phyloP scores from a whole-genome alignment of 257 asterid genomes.

The Penstemon eatonii region DNA sequence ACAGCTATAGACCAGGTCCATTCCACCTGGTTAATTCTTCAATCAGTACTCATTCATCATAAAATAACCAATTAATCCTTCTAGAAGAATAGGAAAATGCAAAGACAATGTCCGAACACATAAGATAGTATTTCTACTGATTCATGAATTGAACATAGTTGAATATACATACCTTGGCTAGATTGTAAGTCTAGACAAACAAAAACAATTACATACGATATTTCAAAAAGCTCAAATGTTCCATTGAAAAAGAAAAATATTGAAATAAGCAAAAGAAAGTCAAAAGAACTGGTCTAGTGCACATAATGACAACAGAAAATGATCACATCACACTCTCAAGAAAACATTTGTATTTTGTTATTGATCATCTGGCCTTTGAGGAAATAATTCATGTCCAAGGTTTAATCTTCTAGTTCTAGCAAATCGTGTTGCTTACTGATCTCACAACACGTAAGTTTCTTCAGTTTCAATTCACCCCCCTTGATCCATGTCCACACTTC shows the following conservation, averaged over 20 bases:
- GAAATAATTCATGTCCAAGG: not conserved
- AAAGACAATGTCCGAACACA: not conserved
- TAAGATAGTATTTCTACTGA: not conserved
- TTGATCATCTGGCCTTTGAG: not conserved
- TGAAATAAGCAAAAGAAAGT: not conserved
- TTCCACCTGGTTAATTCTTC: too few relatives aligned
- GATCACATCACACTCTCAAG: not conserved
- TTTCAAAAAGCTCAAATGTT: not conserved
- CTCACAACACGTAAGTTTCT: too few relatives aligned
- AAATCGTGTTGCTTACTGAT: too few relatives aligned
- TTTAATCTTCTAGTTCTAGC: not conserved
- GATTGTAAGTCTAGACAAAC: not conserved
- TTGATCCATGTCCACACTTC: too few relatives aligned
- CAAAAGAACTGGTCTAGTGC: not conserved
- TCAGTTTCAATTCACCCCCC: too few relatives aligned
- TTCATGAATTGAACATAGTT: not conserved
- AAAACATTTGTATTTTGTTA: not conserved
- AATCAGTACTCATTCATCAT: too few relatives aligned
- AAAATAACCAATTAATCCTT: not conserved
- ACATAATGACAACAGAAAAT: not conserved
- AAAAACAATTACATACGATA: not conserved
- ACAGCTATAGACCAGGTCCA: too few relatives aligned
- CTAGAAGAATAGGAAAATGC: not conserved
- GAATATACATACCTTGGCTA: not conserved
- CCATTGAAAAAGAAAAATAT: not conserved